Percentiles rank a stretch among this genome's conserved stretches.
Evolutionary conservation across 768 basidiomycete species (phyloP).

Genomic region (Xerocomellus amylosporus): DNA sequence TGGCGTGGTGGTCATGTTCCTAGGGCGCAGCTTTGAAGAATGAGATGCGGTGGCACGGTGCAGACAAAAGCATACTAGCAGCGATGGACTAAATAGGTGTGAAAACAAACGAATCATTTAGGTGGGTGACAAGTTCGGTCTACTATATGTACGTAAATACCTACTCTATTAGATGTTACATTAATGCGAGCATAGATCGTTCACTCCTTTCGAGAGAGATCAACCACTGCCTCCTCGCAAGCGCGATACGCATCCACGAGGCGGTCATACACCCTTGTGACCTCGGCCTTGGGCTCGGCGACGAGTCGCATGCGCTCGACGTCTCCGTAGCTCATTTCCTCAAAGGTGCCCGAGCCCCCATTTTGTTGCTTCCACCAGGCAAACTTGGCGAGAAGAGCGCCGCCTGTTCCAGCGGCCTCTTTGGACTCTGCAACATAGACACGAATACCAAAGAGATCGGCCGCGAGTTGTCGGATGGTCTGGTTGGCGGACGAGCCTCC

Average conservation of each 20-base stretch:
- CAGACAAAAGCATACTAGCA: background rate
- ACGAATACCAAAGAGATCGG: conserved; percentile 3
- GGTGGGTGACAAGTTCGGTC: no score
- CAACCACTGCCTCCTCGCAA: conserved; percentile 4
- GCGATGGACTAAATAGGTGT: background rate
- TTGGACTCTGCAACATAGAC: conserved; percentile 8
- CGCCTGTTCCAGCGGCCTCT: conserved; percentile 5
- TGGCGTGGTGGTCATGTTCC: background rate
- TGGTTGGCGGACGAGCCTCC: conserved; percentile 10
- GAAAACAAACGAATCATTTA: conserved; percentile 10
- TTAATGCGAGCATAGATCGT: background rate
- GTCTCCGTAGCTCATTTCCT: conserved; percentile 3
- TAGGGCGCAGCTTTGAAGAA: background rate
- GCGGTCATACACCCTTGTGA: background rate
- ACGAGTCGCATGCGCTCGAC: conserved; percentile 6
- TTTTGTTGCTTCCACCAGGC: conserved; percentile 8
- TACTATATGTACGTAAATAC: background rate
- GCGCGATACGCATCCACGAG: conserved; percentile 5
- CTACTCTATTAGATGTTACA: background rate
- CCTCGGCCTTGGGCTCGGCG: conserved; percentile 1
- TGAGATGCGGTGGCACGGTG: background rate
- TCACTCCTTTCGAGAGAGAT: background rate
- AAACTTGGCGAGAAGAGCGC: conserved; percentile 8
- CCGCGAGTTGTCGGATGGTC: conserved; percentile 7
- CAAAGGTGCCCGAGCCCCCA: background rate